Percentiles rank a stretch among this genome's conserved stretches.
phyloP scores from a whole-genome alignment of 495 filamentous ascomycete species.

The Xanthoparmelia taractica region DNA sequence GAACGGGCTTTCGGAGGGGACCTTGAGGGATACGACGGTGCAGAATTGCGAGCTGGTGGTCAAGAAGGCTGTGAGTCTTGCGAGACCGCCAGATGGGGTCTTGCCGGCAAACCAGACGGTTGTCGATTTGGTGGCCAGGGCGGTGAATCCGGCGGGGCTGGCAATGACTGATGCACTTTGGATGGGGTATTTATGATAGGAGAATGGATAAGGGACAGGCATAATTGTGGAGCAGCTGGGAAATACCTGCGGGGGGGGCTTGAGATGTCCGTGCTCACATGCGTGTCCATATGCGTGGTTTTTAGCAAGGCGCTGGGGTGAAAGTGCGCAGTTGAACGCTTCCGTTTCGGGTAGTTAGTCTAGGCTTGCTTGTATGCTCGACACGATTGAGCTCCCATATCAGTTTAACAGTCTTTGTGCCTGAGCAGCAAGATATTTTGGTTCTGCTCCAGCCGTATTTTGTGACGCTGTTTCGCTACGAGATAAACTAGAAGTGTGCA shows the following conservation, averaged over 20 bases:
- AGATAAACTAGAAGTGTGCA: no score
- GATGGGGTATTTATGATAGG: conserved; percentile 80
- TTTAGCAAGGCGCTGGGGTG: conserved; percentile 11
- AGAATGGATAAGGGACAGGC: background rate
- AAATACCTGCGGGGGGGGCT: no score
- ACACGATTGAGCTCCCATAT: background rate
- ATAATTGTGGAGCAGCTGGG: no score
- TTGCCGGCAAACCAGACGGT: conserved; percentile 94
- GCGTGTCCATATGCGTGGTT: background rate
- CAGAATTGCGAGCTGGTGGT: conserved; percentile 84
- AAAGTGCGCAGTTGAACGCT: background rate
- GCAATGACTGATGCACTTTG: conserved; percentile 82
- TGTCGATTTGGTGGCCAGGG: conserved; percentile 78
- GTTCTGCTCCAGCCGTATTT: background rate
- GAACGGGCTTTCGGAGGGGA: conserved; percentile 52
- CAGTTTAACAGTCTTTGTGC: background rate
- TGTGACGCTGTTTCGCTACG: background rate
- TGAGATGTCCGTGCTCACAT: background rate
- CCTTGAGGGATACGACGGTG: conserved; percentile 80
- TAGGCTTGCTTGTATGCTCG: background rate
- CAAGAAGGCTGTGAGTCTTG: conserved; percentile 76
- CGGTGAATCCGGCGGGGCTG: conserved; percentile 80
- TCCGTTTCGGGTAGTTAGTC: no score
- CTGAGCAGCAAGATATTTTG: background rate
- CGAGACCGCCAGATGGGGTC: conserved; percentile 53